Conservation (phyloP, 1,284 basidiomycete species). For the Anthracocystis walkeri region DNA sequence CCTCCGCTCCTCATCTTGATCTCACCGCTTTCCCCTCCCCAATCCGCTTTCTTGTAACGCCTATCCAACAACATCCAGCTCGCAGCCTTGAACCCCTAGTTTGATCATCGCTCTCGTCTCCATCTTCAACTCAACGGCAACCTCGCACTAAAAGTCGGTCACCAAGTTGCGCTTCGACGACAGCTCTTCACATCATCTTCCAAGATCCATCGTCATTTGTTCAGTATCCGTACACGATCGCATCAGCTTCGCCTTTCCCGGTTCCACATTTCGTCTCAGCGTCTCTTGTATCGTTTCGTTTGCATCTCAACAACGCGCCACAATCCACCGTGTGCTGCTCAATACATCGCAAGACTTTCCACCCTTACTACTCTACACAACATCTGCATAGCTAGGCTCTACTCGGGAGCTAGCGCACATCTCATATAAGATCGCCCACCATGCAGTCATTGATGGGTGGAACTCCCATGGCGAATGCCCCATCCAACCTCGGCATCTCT, state of each 20-base stretch:
- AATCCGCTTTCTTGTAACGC: not conserved
- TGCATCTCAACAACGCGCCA: not conserved
- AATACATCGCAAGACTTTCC: too few relatives aligned
- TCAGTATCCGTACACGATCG: constrained; percentile 10
- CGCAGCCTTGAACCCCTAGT: not conserved
- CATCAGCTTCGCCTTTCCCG: constrained; percentile 2
- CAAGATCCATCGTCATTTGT: not conserved
- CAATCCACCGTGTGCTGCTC: not conserved
- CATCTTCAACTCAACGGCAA: not conserved
- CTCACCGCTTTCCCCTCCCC: too few relatives aligned
- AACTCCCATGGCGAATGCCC: constrained; percentile 52
- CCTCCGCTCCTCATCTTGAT: not conserved
- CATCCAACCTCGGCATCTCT: constrained; percentile 52
- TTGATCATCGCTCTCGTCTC: not conserved
- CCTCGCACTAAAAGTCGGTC: not conserved
- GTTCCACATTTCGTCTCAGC: constrained; percentile 6
- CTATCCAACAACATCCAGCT: not conserved
- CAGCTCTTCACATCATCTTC: not conserved
- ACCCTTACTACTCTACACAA: not conserved
- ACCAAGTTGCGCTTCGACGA: not conserved
- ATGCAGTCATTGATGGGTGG: constrained; percentile 55
- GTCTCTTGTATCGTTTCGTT: constrained; percentile 2
- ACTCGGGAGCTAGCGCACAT: not conserved
- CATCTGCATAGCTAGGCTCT: constrained; percentile 1
- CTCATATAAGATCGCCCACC: constrained; percentile 6